Conservation (phyloP, 1,284 basidiomycete species). For the Apiotrichum brassicae region DNA sequence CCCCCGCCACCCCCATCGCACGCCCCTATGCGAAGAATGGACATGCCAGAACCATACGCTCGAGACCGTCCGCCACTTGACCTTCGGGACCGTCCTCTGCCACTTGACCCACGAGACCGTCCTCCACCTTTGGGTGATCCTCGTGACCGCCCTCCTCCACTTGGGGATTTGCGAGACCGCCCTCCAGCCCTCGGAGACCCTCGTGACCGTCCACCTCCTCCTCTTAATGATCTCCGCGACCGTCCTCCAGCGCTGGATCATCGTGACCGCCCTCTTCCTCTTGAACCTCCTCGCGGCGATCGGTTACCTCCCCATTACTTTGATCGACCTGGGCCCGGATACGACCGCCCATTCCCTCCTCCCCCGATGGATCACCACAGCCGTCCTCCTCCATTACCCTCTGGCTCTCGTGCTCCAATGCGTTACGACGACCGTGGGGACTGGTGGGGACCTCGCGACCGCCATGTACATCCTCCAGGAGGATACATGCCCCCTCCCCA, state of each 20-base stretch:
- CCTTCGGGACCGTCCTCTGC: neutral
- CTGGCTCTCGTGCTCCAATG: neutral
- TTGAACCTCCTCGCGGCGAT: neutral
- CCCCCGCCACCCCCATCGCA: neutral
- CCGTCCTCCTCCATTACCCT: neutral
- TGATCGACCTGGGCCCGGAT: neutral
- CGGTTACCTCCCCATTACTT: neutral
- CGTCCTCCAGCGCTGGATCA: neutral
- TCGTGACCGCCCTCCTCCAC: neutral
- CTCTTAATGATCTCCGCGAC: neutral
- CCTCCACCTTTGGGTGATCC: neutral
- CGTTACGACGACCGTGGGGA: slow-evolving; percentile 1
- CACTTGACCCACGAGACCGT: neutral
- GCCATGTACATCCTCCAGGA: neutral
- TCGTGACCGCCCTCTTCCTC: neutral
- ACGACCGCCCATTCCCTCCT: neutral
- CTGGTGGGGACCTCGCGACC: slow-evolving; percentile 2
- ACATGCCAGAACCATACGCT: neutral
- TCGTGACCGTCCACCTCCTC: neutral
- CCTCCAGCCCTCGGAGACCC: neutral
- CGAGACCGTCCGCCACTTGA: neutral
- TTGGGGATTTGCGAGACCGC: neutral
- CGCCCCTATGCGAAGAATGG: neutral
- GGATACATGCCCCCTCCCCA: neutral
- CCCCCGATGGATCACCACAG: neutral